phyloP scores from a whole-genome alignment of 73 alveolate genomes.

The Symbiodinium natans region DNA sequence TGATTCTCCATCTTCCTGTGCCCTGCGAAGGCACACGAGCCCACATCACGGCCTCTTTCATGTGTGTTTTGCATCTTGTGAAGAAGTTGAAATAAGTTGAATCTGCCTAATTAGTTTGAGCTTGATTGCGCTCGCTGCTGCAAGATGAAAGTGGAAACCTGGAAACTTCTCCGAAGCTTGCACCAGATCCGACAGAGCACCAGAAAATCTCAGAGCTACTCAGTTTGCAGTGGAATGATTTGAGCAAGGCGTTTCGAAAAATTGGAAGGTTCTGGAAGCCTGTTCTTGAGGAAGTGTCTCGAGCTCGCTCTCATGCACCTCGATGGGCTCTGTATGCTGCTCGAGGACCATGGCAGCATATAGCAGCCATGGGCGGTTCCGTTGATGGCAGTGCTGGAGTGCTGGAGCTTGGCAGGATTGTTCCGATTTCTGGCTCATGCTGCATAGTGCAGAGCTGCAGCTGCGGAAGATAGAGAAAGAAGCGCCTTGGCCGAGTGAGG shows the following conservation, averaged over 20 bases:
- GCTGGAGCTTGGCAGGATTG: slow-evolving; percentile 16
- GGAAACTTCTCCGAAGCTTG: neutral
- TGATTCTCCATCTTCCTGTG: slow-evolving; percentile 17
- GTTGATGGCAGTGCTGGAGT: no score
- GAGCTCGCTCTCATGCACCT: slow-evolving; percentile 41
- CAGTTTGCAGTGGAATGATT: neutral
- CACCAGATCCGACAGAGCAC: neutral
- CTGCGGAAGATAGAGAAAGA: slow-evolving; percentile 75
- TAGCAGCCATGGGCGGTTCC: no score
- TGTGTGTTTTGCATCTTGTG: no score
- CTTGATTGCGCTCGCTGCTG: no score
- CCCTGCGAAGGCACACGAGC: neutral
- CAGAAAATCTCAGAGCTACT: neutral
- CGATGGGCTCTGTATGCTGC: slow-evolving; percentile 38
- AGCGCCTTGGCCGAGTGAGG: neutral
- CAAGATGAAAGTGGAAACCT: slow-evolving; percentile 36
- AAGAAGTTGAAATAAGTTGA: no score
- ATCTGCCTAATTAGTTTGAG: no score
- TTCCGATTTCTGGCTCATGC: slow-evolving; percentile 87
- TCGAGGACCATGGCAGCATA: slow-evolving; percentile 23
- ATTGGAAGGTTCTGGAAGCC: neutral
- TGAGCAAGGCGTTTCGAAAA: neutral
- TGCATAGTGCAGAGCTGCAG: slow-evolving; percentile 71
- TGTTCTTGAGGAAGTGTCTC: slow-evolving; percentile 26
- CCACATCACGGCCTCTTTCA: no score